Base-by-base conservation (phyloP, 192 early-diverging fungal genomes). In the Chytriomyces sp. region DNA sequence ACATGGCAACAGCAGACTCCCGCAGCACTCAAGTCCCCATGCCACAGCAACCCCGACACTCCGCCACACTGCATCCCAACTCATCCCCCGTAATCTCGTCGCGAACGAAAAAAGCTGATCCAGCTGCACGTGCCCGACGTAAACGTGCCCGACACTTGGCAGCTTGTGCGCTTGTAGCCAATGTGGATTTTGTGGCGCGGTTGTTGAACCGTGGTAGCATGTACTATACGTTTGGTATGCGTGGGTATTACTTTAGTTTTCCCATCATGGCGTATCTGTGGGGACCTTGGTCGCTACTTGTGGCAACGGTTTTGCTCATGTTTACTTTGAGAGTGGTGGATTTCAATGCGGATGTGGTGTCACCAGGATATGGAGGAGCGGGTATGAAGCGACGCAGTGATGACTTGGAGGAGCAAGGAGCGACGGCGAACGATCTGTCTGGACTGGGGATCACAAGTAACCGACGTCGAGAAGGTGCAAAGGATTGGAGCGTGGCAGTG, bases 271-370 rank as follows among this genome's bases (percentile, higher is more conserved):
- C 61, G 10, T 82, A 77, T 72, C 68, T 84, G 61, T 84, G 80
- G 80, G 83, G 83, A 26, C 83, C 83, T n/a, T 67, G 75, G 61
- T 26, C 76, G 7, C 71, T 84, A 5, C 70, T 69, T 45, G 78
- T 57, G 62, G 45, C 63, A 5, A 75, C 80, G 16, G 24, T 77
- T 7, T 6, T 82, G 5, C 49, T 82, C 26, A 68, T 78, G 24
- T 13, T 50, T 3, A 53, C 77, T 24, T 49, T 84, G 26, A 68
- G 83, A 5, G 61, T 82, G 11, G 71, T 84, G 10, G 83, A 84
- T 67, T 82, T 84, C 64, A 77, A 82, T 35, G n/a, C 78, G 16
- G 64, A 66, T 62, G 35, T 13, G 10, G 44, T 67, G 8, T 67
- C 65, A 0, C 65, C 65, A 1, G 44, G 43, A 67, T 7, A 67